These are phyloP conservation scores for Phialophora verrucosa DNA, from an alignment of 2,329 filamentous ascomycete species.

Conservation along the genomic window DNA sequence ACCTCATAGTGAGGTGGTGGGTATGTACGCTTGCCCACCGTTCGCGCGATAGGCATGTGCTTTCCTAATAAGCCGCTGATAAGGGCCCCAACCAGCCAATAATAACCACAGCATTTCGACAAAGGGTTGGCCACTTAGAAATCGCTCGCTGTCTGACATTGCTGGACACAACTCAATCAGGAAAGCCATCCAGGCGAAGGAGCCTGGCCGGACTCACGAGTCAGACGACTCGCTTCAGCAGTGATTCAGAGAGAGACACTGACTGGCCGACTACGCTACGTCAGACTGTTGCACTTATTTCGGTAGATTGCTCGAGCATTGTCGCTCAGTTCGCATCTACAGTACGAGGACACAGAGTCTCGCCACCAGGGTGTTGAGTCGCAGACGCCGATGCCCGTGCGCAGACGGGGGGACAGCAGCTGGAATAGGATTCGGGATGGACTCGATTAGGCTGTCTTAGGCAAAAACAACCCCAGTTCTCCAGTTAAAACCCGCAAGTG, in stretches of 20 bases:
- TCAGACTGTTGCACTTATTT: background rate
- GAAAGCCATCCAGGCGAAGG: background rate
- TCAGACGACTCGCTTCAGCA: too few species aligned
- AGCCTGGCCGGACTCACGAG: background rate
- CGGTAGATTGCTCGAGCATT: background rate
- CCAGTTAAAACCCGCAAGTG: background rate
- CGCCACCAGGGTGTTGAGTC: background rate
- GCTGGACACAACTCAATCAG: background rate
- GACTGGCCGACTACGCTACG: background rate
- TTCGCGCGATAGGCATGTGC: constrained; percentile 14
- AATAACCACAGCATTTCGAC: constrained; percentile 3
- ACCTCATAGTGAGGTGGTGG: constrained; percentile 7
- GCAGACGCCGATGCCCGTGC: background rate
- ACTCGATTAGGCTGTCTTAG: constrained; percentile 5
- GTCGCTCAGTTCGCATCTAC: background rate
- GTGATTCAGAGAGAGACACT: background rate
- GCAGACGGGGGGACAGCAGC: background rate
- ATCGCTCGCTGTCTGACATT: constrained; percentile 10
- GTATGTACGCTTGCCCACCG: background rate
- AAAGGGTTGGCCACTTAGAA: constrained; percentile 16
- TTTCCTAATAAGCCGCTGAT: constrained; percentile 15
- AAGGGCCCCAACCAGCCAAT: constrained; percentile 19
- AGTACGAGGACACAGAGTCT: background rate
- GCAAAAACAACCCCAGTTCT: constrained; percentile 8
- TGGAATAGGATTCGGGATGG: background rate